Evolutionary conservation across 192 early-diverging fungal genomes (phyloP), one percentile per base, ranked within the genome.

Genomic region (Allomyces javanicus): DNA sequence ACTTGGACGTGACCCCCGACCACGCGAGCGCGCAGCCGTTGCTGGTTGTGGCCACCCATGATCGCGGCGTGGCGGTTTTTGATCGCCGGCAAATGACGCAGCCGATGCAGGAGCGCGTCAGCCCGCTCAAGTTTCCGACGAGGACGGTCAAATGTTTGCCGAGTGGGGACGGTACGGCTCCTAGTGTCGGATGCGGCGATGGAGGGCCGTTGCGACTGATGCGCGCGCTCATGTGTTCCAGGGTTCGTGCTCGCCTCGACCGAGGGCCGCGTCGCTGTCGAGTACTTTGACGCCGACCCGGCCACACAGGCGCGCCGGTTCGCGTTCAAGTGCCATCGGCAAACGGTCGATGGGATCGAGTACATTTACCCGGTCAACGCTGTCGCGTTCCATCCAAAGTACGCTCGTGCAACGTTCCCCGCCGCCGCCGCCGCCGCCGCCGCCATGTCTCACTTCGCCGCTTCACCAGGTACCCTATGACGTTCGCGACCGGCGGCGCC

Each of bases 291-390:
- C 64, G 78, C 83, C 9, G 73, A 78, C 21, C 69, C 74, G 24
- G 83, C 87, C 69, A 74, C 74, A n/a, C 82, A 89, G 64, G 73
- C 72, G 4, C 86, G 88, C 67, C 94, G 93, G 71, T 96, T 93
- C 68, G 89, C 93, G 0, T 98, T 98, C 80, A 98, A 98, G 75
- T 96, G 91, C 73, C 96, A 99, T 74, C 84, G 96, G 25, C 79
- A 88, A 65, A 74, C 73, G 21, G 76, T 82, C 12, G 85, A 90
- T 66, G 90, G 84, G 14, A 77, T 84, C 12, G 92, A 96, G 44
- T 76, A 81, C 45, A 86, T 98, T 10, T 95, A 92, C 68, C 91
- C 95, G 12, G 95, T 95, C 50, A 93, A 98, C 68, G 83, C 93
- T 6, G 64, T 98, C 44, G 88, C 93, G 6, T 95, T 89, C 71